Evolutionary conservation across 208 protist species (phyloP).

Genomic region (Trypanosoma congolense): DNA sequence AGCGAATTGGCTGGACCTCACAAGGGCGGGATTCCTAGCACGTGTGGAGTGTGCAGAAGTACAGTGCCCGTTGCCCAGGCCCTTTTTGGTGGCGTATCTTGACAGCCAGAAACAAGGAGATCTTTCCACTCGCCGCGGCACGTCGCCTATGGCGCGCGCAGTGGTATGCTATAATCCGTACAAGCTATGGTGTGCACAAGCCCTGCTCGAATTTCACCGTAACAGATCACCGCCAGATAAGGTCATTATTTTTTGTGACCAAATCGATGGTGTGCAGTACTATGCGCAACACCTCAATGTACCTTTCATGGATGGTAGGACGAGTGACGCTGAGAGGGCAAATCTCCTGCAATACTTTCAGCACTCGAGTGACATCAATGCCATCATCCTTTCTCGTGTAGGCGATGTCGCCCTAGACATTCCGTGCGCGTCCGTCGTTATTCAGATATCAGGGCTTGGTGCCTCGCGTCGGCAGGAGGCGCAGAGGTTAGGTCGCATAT

Average conservation of each 20-base stretch:
- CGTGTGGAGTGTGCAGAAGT: conserved; percentile 97
- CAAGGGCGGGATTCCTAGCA: conserved; percentile 94
- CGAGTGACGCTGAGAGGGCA: conserved; percentile 71
- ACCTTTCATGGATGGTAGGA: conserved; percentile 84
- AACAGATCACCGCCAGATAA: conserved; percentile 88
- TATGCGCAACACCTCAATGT: conserved; percentile 78
- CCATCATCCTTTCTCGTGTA: conserved; percentile 96
- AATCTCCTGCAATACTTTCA: conserved; percentile 88
- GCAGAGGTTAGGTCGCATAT: conserved; percentile 97
- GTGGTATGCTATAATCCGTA: conserved; percentile 86
- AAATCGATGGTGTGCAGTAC: conserved; percentile 75
- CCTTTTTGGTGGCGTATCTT: conserved; percentile 64
- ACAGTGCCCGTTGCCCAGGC: conserved; percentile 93
- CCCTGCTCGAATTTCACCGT: conserved; percentile 95
- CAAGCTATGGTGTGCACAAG: conserved; percentile 89
- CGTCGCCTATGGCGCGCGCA: conserved; percentile 7
- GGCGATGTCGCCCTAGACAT: conserved; percentile 98
- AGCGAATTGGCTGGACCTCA: conserved; percentile 99
- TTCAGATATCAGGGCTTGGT: conserved; percentile 97
- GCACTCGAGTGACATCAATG: conserved; percentile 76
- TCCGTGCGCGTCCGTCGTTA: conserved; percentile 99
- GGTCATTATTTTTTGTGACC: conserved; percentile 91
- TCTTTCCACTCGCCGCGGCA: conserved; percentile 10
- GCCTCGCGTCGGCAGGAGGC: conserved; percentile 95
- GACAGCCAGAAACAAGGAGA: conserved; percentile 1